Evolutionary conservation across 2,329 filamentous ascomycete species (phyloP).

Genomic region (Byssochlamys sp.): DNA sequence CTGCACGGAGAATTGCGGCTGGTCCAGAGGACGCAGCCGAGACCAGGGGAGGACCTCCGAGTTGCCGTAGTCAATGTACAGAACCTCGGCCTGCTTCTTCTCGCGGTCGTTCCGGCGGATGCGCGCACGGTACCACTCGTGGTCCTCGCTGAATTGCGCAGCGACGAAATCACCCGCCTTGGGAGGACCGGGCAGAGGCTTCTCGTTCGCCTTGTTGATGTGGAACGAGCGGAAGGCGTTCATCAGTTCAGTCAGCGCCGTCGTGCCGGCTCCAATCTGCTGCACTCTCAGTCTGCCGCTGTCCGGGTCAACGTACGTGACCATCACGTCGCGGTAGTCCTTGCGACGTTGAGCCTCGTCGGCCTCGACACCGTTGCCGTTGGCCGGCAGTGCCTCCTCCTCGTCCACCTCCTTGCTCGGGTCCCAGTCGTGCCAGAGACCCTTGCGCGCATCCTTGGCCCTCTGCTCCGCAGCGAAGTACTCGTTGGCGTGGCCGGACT

Average conservation of each 20-base stretch:
- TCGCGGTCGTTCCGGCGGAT: slow-evolving; percentile 88
- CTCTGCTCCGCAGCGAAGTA: slow-evolving; percentile 77
- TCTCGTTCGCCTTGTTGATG: slow-evolving; percentile 68
- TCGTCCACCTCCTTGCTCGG: slow-evolving; percentile 70
- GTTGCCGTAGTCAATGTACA: slow-evolving; percentile 96
- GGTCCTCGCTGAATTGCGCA: slow-evolving; percentile 79
- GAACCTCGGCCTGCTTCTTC: slow-evolving; percentile 75
- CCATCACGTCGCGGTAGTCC: slow-evolving; percentile 87
- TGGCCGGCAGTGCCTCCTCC: slow-evolving; percentile 41
- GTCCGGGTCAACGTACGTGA: slow-evolving; percentile 74
- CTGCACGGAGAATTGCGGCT: slow-evolving; percentile 66
- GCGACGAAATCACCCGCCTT: slow-evolving; percentile 88
- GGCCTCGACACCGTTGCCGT: slow-evolving; percentile 45
- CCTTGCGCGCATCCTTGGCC: slow-evolving; percentile 81
- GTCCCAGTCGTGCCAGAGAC: slow-evolving; percentile 89
- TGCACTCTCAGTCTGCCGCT: slow-evolving; percentile 82
- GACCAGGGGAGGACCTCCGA: slow-evolving; percentile 79
- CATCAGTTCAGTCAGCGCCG: slow-evolving; percentile 79
- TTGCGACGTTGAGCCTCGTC: slow-evolving; percentile 57
- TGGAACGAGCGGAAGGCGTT: slow-evolving; percentile 85
- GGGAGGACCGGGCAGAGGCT: slow-evolving; percentile 62
- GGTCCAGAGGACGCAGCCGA: slow-evolving; percentile 67
- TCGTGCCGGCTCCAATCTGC: slow-evolving; percentile 75
- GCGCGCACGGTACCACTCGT: slow-evolving; percentile 87
- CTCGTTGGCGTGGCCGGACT: slow-evolving; percentile 79